Base-by-base conservation (phyloP, 1,284 basidiomycete species). In the Cerrena zonata region DNA sequence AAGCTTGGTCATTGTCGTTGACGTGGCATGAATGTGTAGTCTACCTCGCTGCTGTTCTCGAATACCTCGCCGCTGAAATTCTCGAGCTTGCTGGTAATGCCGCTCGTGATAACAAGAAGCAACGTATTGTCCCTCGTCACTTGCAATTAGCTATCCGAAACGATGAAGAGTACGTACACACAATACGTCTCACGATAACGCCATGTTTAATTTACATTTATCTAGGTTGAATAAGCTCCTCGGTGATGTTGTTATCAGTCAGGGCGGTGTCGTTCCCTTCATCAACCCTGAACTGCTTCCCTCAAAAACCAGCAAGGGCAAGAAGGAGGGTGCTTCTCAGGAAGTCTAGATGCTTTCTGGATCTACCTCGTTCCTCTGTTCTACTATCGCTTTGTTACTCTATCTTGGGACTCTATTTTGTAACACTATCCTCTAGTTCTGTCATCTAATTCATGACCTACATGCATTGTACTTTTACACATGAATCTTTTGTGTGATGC, bases 51-150 rank as follows among this genome's bases (percentile, higher is more conserved):
- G 89, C 87, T 47, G 87, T 90, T 37, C 75, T 91, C 15, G 89
- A 91, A 65, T 91, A 93, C 70, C 78, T 94, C 46, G 80, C 86
- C 23, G 91, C 91, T 46, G 91, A 94, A 70, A 86, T 94, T 61
- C 81, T 92, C 54, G 91, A 94, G 72, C 76, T 93, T 49, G 89
- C 91, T 47, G 91, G 91, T 52, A 91, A 91, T 72, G 89, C 87
- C 44, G 79, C 79, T 24, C 75, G 81, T 55, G 82, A 86, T 61
- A 83, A 86, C 73, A 84, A 84, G 73, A 82, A 89, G 76, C 80
- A 82, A 58, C 85, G 88, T 76, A 83, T 93, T 63, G 84, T 88
- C 24, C 91, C 90, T 53, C 82, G 89, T 66, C 89, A 93, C 71
- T 71, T 93, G 40, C 88, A 90, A 67, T 80, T 93, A 48, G 91